Conservation (phyloP, 306 rosid genomes). For the Trifolium subterraneum region DNA sequence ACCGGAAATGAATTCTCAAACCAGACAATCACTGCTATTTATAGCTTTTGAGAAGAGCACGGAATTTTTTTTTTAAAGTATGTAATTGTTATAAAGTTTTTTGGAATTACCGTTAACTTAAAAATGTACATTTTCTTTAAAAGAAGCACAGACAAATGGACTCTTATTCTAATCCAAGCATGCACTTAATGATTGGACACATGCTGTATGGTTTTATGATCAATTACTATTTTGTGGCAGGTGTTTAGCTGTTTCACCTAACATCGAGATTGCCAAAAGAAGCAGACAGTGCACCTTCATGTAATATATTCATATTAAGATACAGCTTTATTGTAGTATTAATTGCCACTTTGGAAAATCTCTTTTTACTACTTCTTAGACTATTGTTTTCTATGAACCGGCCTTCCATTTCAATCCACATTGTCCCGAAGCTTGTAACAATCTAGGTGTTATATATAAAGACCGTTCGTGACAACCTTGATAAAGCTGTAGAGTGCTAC, state of each 20-base stretch:
- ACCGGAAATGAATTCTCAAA: neutral
- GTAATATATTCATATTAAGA: too few species aligned
- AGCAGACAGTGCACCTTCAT: neutral
- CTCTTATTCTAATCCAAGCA: neutral
- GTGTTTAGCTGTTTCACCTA: slow-evolving; percentile 97
- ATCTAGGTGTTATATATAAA: slow-evolving; percentile 97
- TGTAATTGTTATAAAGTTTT: neutral
- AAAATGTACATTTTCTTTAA: neutral
- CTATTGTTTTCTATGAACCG: slow-evolving; percentile 94
- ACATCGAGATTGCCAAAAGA: slow-evolving; percentile 90
- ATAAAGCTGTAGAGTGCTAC: slow-evolving; percentile 98
- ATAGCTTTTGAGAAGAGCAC: neutral
- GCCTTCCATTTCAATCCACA: slow-evolving; percentile 98
- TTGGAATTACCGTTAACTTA: neutral
- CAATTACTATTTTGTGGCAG: slow-evolving; percentile 55
- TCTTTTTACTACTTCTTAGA: slow-evolving; percentile 58
- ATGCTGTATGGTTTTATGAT: slow-evolving; percentile 8
- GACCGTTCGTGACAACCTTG: slow-evolving; percentile 87
- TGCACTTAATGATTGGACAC: neutral
- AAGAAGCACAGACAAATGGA: slow-evolving; percentile 7
- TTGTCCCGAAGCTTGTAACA: slow-evolving; percentile 98
- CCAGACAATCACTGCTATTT: neutral
- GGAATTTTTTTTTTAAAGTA: neutral
- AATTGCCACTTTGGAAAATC: too few species aligned
- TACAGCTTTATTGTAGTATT: neutral